Evolutionary conservation across 2,329 filamentous ascomycete genomes (phyloP).

Genomic region (Diaporthe citriasiana): DNA sequence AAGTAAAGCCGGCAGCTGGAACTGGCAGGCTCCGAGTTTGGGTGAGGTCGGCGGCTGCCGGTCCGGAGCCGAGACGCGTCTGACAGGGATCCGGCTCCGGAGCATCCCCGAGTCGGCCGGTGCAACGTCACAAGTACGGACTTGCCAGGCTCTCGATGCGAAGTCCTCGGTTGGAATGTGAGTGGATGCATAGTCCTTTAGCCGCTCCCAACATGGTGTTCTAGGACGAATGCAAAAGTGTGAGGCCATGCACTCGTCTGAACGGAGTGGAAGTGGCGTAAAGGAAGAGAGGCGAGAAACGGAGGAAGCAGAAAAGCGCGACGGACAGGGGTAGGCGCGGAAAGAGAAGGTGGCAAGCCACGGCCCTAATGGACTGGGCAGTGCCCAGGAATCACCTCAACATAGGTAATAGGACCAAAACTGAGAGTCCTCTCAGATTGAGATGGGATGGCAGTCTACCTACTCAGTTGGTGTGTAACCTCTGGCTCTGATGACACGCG

Average conservation of each 20-base stretch:
- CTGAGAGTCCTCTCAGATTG: background rate
- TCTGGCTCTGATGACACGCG: background rate
- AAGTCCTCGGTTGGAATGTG: background rate
- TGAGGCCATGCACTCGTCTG: background rate
- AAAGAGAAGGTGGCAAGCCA: conserved; percentile 23
- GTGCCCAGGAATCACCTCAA: background rate
- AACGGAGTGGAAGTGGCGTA: background rate
- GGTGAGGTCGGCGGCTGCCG: conserved; percentile 33
- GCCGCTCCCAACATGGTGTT: background rate
- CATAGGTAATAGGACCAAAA: background rate
- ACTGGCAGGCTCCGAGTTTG: conserved; percentile 23
- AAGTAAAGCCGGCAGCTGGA: background rate
- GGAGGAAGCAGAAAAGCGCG: conserved; percentile 22
- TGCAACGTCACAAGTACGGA: background rate
- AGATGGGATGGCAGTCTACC: background rate
- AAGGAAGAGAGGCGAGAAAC: background rate
- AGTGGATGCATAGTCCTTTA: background rate
- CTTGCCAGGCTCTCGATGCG: background rate
- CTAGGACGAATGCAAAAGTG: background rate
- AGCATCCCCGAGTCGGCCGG: conserved; percentile 14
- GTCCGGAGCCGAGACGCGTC: conserved; percentile 27
- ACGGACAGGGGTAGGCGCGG: conserved; percentile 37
- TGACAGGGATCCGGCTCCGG: conserved; percentile 5
- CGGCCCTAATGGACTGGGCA: background rate
- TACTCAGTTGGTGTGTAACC: background rate